A percentile compares a stretch with the other conserved stretches of the same genome.
Conservation (phyloP, 805 yeast species). For the Starmerella khaoyaiensis region DNA sequence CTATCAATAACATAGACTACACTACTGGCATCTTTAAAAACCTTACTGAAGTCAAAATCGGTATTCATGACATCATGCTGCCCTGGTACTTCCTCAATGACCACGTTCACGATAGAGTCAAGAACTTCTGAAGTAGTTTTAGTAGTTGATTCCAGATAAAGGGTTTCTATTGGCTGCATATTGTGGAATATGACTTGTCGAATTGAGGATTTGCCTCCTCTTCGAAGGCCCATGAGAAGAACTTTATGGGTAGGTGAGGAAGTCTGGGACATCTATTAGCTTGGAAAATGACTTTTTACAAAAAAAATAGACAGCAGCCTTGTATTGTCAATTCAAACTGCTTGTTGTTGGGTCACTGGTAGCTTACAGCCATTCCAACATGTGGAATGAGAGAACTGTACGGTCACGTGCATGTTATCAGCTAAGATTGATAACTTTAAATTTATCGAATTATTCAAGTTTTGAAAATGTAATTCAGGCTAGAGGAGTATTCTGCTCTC, state of each 20-base stretch:
- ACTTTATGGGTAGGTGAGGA: constrained; percentile 25
- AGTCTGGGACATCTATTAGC: too few species aligned
- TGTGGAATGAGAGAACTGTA: too few species aligned
- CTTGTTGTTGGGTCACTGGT: too few species aligned
- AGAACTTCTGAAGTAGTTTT: constrained; percentile 79
- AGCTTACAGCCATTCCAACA: too few species aligned
- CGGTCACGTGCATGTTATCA: too few species aligned
- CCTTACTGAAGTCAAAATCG: constrained; percentile 51
- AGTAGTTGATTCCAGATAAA: constrained; percentile 79
- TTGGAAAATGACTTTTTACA: too few species aligned
- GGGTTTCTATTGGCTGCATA: constrained; percentile 89
- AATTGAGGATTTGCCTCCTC: constrained; percentile 79
- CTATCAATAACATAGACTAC: constrained; percentile 88
- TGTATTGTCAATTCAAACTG: too few species aligned
- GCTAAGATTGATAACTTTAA: too few species aligned
- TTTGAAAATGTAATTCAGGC: too few species aligned
- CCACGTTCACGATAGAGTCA: constrained; percentile 68
- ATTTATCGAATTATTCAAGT: too few species aligned
- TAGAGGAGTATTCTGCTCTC: too few species aligned
- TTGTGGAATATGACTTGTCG: constrained; percentile 92
- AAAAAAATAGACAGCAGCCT: too few species aligned
- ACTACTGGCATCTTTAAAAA: constrained; percentile 76
- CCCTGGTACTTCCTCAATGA: constrained; percentile 91
- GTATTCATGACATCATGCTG: constrained; percentile 84
- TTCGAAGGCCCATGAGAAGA: constrained; percentile 72